These are phyloP conservation scores for Candida ponderosae DNA, from an alignment of 805 yeast genomes.

Conservation along the genomic window DNA sequence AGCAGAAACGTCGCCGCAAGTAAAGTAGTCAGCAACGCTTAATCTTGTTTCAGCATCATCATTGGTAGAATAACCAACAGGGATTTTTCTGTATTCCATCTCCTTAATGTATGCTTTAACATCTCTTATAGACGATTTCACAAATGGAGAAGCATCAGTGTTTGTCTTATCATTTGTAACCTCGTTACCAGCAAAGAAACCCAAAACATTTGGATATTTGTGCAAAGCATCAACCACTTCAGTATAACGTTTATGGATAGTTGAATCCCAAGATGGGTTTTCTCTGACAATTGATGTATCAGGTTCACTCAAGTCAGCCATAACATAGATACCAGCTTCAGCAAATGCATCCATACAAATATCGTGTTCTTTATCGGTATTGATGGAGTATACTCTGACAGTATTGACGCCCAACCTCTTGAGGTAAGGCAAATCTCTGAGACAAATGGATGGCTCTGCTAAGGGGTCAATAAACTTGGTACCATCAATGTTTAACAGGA, in stretches of 20 bases:
- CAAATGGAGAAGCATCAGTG: slow-evolving; percentile 87
- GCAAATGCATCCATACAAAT: slow-evolving; percentile 66
- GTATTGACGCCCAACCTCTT: slow-evolving; percentile 63
- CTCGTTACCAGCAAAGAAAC: slow-evolving; percentile 97
- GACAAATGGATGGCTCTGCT: slow-evolving; percentile 60
- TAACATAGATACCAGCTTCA: slow-evolving; percentile 85
- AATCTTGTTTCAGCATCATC: slow-evolving; percentile 81
- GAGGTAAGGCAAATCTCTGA: slow-evolving; percentile 78
- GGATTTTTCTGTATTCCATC: slow-evolving; percentile 66
- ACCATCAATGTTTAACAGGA: slow-evolving; percentile 11
- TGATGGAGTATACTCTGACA: slow-evolving; percentile 80
- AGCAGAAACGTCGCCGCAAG: slow-evolving; percentile 63
- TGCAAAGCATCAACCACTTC: slow-evolving; percentile 75
- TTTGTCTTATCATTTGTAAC: slow-evolving; percentile 79
- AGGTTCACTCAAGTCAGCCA: slow-evolving; percentile 89
- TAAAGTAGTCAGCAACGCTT: slow-evolving; percentile 73
- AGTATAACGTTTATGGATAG: slow-evolving; percentile 68
- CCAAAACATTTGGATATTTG: slow-evolving; percentile 73
- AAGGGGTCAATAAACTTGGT: slow-evolving; percentile 61
- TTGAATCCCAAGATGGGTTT: slow-evolving; percentile 70
- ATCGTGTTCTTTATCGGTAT: slow-evolving; percentile 64
- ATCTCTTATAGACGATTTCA: slow-evolving; percentile 94
- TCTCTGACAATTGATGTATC: slow-evolving; percentile 67
- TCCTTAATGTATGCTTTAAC: slow-evolving; percentile 64
- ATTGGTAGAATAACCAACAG: slow-evolving; percentile 91